Percentiles rank a stretch among this genome's conserved stretches.
Evolutionary conservation across 805 yeast genomes (phyloP).

Genomic region (Metschnikowia cerradonensis): DNA sequence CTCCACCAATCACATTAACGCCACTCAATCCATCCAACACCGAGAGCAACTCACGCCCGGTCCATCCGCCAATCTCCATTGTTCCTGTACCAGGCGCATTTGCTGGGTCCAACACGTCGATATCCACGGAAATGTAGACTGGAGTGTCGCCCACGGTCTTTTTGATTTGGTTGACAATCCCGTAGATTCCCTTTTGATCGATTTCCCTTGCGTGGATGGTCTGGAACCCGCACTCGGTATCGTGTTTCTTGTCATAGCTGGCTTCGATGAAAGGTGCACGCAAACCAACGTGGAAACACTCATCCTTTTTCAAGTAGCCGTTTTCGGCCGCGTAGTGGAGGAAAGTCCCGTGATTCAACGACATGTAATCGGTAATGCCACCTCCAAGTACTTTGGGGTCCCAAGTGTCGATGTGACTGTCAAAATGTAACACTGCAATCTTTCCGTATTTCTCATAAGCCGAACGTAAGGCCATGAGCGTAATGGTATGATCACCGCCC

Average conservation of each 20-base stretch:
- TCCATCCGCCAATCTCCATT: slow-evolving; percentile 72
- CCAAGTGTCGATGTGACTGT: slow-evolving; percentile 71
- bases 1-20: slow-evolving; percentile 66
- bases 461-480: slow-evolving; percentile 48
- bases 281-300: slow-evolving; percentile 58
- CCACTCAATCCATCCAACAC: slow-evolving; percentile 58
- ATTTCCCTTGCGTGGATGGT: slow-evolving; percentile 45
- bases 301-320: slow-evolving; percentile 49
- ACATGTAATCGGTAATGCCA: slow-evolving; percentile 54
- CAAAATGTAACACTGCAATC: slow-evolving; percentile 57
- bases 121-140: slow-evolving; percentile 45
- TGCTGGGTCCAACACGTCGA: slow-evolving; percentile 70
- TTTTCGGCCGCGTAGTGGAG: slow-evolving; percentile 67
- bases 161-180: slow-evolving; percentile 35
- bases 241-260: slow-evolving; percentile 38
- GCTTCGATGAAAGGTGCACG: slow-evolving; percentile 57
- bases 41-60: slow-evolving; percentile 54
- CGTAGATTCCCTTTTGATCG: slow-evolving; percentile 36
- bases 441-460: slow-evolving; percentile 47
- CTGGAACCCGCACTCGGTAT: slow-evolving; percentile 47
- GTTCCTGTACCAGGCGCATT: slow-evolving; percentile 80
- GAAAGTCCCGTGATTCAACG: slow-evolving; percentile 65
- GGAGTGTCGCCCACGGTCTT: slow-evolving; percentile 35
- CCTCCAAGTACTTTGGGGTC: slow-evolving; percentile 62
- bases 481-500: slow-evolving; percentile 61